These are phyloP conservation scores for Glycine tomentella DNA, from an alignment of 306 rosid genomes.

Conservation along the genomic window DNA sequence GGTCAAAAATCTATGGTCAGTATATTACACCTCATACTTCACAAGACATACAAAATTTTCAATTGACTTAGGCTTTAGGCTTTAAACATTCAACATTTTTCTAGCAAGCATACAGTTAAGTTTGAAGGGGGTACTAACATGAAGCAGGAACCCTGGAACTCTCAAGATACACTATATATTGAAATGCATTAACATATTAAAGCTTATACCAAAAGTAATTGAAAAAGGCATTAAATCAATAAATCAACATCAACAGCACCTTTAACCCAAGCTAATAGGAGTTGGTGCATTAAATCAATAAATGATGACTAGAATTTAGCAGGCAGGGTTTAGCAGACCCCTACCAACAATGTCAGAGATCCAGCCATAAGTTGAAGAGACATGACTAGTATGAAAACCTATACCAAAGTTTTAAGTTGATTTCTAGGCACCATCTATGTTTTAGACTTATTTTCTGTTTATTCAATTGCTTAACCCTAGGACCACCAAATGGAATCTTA, in stretches of 20 bases:
- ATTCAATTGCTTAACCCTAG: background rate
- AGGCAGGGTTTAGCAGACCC: conserved; percentile 3
- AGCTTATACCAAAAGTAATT: conserved; percentile 6
- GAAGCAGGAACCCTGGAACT: conserved; percentile 10
- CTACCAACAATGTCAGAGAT: conserved; percentile 17
- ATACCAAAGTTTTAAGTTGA: background rate
- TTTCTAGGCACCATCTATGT: background rate
- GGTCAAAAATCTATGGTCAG: conserved; percentile 3
- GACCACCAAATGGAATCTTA: background rate
- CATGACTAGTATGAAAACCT: background rate
- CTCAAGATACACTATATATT: conserved; percentile 1
- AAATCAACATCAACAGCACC: too few relatives aligned
- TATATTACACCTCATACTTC: conserved; percentile 20
- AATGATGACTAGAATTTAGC: background rate
- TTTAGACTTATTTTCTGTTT: conserved; percentile 18
- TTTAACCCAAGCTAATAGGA: too few relatives aligned
- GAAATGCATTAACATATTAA: conserved; percentile 22
- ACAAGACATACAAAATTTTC: background rate
- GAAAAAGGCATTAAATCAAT: background rate
- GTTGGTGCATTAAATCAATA: background rate
- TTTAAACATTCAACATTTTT: conserved; percentile 29
- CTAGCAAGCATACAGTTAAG: background rate
- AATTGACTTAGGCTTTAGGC: conserved; percentile 15
- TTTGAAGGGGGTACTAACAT: conserved; percentile 8
- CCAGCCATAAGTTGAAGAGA: conserved; percentile 24